Percentiles rank a stretch among this genome's conserved stretches.
Conservation (phyloP, 148 eudicot species). For the Arctostaphylos glauca region DNA sequence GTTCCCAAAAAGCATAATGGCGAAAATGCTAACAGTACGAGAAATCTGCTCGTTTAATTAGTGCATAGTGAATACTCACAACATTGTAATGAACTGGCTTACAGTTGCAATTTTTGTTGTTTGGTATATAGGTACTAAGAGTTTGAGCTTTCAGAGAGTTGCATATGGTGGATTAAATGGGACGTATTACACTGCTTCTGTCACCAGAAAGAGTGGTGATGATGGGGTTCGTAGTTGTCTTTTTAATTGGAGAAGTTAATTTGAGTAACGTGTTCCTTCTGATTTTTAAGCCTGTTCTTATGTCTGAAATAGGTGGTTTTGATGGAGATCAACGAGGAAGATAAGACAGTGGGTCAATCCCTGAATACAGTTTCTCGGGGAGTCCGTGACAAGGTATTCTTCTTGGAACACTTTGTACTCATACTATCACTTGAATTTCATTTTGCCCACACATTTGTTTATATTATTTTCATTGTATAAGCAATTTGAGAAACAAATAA, state of each 20-base stretch:
- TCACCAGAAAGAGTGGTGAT: conserved; percentile 35
- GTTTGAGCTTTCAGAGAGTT: conserved; percentile 35
- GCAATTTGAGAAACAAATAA: neutral
- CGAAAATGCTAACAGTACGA: conserved; percentile 13
- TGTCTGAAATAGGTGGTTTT: conserved; percentile 26
- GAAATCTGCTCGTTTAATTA: neutral
- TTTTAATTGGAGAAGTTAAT: neutral
- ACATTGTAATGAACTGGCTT: neutral
- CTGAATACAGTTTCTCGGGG: conserved; percentile 44
- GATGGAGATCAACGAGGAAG: conserved; percentile 44
- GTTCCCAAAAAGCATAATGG: conserved; percentile 18
- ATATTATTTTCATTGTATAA: neutral
- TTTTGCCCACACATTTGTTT: neutral
- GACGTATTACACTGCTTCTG: conserved; percentile 33
- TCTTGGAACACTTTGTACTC: neutral
- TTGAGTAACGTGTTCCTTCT: neutral
- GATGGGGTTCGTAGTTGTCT: conserved; percentile 34
- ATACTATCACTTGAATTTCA: neutral
- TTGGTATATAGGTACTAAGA: conserved; percentile 24
- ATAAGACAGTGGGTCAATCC: conserved; percentile 34
- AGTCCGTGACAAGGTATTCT: conserved; percentile 37
- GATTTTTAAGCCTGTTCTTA: neutral
- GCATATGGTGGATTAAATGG: conserved; percentile 46
- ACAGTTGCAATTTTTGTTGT: neutral
- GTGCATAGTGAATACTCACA: neutral